Percentiles rank a stretch among this genome's conserved stretches.
phyloP scores from a whole-genome alignment of 441 rosid genomes.

The Populus hybrid region DNA sequence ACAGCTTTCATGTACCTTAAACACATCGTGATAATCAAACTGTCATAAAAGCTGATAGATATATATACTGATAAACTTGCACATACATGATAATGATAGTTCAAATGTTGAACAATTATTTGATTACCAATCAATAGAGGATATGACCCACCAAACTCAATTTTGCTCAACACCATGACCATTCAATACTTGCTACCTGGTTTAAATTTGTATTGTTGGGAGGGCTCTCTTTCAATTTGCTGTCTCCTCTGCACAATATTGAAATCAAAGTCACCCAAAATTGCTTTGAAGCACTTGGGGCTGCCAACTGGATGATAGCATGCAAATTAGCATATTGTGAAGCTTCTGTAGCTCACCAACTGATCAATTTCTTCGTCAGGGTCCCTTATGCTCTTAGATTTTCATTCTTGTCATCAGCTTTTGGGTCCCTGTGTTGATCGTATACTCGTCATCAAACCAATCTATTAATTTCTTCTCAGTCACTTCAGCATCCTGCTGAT shows the following conservation, averaged over 20 bases:
- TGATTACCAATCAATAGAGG: not conserved
- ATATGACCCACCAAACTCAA: conserved; percentile 11
- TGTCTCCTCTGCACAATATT: not conserved
- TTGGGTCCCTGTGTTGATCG: conserved; percentile 19
- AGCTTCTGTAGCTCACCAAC: conserved; percentile 32
- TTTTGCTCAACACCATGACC: not conserved
- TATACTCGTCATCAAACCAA: not conserved
- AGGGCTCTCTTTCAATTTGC: not conserved
- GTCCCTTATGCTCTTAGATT: conserved; percentile 20
- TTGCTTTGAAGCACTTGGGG: not conserved
- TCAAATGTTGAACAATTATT: not conserved
- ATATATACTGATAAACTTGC: not conserved
- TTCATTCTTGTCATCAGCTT: not conserved
- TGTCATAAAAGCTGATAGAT: not conserved
- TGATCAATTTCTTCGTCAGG: conserved; percentile 12
- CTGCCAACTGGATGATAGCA: conserved; percentile 20
- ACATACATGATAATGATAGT: not conserved
- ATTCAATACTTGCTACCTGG: not conserved
- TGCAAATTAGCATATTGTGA: conserved; percentile 11
- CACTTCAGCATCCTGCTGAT: not conserved
- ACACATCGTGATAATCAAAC: not conserved
- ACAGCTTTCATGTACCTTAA: not conserved
- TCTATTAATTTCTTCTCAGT: not conserved
- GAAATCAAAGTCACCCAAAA: not conserved
- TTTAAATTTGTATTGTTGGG: not conserved